Evolutionary conservation across 768 basidiomycete genomes (phyloP), one percentile per base, ranked within the genome.

Genomic region (Lactifluus volemus): DNA sequence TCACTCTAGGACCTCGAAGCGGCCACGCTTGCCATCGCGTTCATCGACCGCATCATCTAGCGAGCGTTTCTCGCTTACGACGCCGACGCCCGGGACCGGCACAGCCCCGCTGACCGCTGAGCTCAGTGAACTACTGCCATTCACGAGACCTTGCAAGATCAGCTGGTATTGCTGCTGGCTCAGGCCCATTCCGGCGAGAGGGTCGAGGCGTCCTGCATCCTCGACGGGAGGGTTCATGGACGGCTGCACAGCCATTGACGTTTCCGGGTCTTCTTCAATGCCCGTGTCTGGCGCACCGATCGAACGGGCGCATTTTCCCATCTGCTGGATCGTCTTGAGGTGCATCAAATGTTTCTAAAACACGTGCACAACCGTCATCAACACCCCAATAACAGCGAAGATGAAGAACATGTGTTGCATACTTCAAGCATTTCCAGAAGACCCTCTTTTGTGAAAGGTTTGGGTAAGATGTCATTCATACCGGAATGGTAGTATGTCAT

Each of bases 391-490:
- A n/a, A 25, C 21, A 42, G 45, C 36, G 49, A 41, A 44, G 30
- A 30, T 30, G 52, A 67, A 69, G 30, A 49, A 63, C 45, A 45
- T 32, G 44, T 29, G 38, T 25, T 19, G 48, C 72, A 44, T 55
- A 90, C 89, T 76, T 98, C 96, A 63, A 98, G 85, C 84, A 98
- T 94, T 64, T 88, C 86, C 50, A 95, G 75, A 34, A 98, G 76
- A 15, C 89, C 89, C 69, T 94, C 85, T 71, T 92, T 92, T n/a
- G 91, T 96, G 75, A 98, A 98, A 3, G 96, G 96, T 72, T 98
- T 98, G 8, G 94, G 89, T 17, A 98, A 77, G 59, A 97, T 89
- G 73, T 98, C 95, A 72, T 95, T 98, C 95, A 98, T 98, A 17
- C 94, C 88, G 45, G 85, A 86, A 32, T 86, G 85, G 71, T 88